Percentiles rank a stretch among this genome's conserved stretches.
Evolutionary conservation across 352 stramenopile species (phyloP).

Genomic region (Peronospora destructor): DNA sequence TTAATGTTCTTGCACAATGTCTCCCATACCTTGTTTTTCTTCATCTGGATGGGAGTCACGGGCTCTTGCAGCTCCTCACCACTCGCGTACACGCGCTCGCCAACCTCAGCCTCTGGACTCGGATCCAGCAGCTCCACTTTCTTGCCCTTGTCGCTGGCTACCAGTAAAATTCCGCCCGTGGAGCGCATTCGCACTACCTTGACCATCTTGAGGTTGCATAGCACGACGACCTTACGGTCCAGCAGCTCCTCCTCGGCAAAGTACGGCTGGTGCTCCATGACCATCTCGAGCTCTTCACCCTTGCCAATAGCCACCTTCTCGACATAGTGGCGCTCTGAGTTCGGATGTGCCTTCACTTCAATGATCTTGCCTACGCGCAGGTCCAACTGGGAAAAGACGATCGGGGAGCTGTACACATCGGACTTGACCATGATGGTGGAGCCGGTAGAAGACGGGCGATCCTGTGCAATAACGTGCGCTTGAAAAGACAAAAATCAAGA

Average conservation of each 20-base stretch:
- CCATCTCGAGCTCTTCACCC: slow-evolving; percentile 66
- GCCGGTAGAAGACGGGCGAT: slow-evolving; percentile 8
- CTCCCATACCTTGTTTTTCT: slow-evolving; percentile 84
- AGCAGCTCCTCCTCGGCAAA: slow-evolving; percentile 71
- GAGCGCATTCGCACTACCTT: slow-evolving; percentile 62
- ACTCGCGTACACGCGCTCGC: slow-evolving; percentile 64
- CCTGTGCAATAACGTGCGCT: slow-evolving; percentile 19
- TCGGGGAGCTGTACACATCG: slow-evolving; percentile 68
- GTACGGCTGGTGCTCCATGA: slow-evolving; percentile 69
- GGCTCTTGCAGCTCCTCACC: slow-evolving; percentile 64
- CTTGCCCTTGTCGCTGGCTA: slow-evolving; percentile 47
- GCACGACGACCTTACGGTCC: slow-evolving; percentile 57
- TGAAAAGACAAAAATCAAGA: background rate
- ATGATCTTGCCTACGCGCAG: slow-evolving; percentile 64
- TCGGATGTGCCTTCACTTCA: slow-evolving; percentile 58
- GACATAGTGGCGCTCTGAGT: slow-evolving; percentile 66
- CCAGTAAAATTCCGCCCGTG: slow-evolving; percentile 52
- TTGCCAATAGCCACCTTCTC: slow-evolving; percentile 74
- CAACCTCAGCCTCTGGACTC: slow-evolving; percentile 50
- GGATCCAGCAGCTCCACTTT: slow-evolving; percentile 57
- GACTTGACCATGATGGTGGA: slow-evolving; percentile 59
- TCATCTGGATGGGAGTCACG: slow-evolving; percentile 75
- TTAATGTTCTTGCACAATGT: slow-evolving; percentile 65
- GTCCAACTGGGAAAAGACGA: slow-evolving; percentile 63
- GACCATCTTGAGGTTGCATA: slow-evolving; percentile 74